These are phyloP conservation scores for Lathyrus oleraceus DNA, from an alignment of 306 rosid genomes.

Conservation along the genomic window DNA sequence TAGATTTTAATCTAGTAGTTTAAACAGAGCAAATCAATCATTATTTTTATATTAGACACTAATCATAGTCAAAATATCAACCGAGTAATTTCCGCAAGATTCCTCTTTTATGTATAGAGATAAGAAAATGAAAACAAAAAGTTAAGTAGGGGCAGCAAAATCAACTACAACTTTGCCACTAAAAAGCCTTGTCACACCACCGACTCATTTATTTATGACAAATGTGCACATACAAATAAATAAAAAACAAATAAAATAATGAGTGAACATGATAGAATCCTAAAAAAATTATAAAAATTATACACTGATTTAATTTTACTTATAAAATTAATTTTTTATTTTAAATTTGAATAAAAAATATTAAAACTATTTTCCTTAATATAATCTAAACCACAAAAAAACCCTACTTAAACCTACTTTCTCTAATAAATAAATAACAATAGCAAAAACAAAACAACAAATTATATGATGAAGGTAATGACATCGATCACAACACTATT, in stretches of 20 bases:
- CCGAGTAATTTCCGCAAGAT: constrained; percentile 37
- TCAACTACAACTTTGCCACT: constrained; percentile 23
- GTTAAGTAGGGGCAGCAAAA: constrained; percentile 21
- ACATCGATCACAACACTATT: not conserved
- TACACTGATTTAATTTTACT: too few relatives aligned
- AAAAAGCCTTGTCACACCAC: not conserved
- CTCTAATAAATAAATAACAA: not conserved
- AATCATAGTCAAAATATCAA: not conserved
- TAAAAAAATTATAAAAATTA: too few relatives aligned
- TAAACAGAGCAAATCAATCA: not conserved
- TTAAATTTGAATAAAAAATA: too few relatives aligned
- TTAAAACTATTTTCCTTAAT: too few relatives aligned
- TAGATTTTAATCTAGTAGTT: not conserved
- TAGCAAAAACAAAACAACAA: constrained; percentile 12
- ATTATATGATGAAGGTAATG: constrained; percentile 15
- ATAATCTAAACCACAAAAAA: constrained; percentile 5
- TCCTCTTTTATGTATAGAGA: constrained; percentile 31
- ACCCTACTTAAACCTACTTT: not conserved
- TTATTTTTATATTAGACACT: not conserved
- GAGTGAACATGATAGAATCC: too few relatives aligned
- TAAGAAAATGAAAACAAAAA: not conserved
- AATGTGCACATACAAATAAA: too few relatives aligned
- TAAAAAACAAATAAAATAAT: too few relatives aligned
- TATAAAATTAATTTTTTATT: too few relatives aligned
- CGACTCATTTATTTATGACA: too few relatives aligned